Evolutionary conservation across 305 asterid species (phyloP).

Genomic region (Fraxinus dipetala): DNA sequence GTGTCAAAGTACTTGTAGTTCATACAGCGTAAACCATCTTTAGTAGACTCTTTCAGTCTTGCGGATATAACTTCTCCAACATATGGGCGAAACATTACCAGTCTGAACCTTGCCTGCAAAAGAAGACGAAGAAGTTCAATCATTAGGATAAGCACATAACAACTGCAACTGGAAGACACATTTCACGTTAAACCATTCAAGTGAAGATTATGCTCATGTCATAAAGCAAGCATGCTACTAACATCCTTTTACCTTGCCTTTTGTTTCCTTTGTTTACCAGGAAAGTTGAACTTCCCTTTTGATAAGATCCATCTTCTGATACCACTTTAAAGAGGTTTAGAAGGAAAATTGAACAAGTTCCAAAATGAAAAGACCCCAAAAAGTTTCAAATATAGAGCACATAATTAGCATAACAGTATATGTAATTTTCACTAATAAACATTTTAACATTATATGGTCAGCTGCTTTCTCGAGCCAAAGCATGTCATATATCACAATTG

Average conservation of each 20-base stretch:
- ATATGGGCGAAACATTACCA: conserved; percentile 80
- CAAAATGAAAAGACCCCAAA: background rate
- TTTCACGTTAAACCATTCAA: background rate
- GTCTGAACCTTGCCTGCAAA: conserved; percentile 70
- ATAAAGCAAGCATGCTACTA: background rate
- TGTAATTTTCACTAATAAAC: background rate
- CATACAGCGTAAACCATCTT: conserved; percentile 72
- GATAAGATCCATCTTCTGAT: background rate
- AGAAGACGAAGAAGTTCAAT: conserved; percentile 5
- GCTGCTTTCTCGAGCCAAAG: background rate
- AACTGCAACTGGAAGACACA: background rate
- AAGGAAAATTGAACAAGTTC: background rate
- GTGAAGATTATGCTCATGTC: background rate
- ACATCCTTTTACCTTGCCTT: background rate
- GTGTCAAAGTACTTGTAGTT: background rate
- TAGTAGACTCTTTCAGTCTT: conserved; percentile 60
- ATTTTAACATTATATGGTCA: background rate
- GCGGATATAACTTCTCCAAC: conserved; percentile 79
- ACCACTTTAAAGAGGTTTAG: background rate
- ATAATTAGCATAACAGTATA: background rate
- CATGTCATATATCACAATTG: background rate
- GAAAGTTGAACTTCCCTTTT: background rate
- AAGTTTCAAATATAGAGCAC: background rate
- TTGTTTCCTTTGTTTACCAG: background rate
- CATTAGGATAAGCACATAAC: background rate